These are phyloP conservation scores for Diaporthe citri DNA, from an alignment of 2,329 filamentous ascomycete genomes.

Conservation along the genomic window DNA sequence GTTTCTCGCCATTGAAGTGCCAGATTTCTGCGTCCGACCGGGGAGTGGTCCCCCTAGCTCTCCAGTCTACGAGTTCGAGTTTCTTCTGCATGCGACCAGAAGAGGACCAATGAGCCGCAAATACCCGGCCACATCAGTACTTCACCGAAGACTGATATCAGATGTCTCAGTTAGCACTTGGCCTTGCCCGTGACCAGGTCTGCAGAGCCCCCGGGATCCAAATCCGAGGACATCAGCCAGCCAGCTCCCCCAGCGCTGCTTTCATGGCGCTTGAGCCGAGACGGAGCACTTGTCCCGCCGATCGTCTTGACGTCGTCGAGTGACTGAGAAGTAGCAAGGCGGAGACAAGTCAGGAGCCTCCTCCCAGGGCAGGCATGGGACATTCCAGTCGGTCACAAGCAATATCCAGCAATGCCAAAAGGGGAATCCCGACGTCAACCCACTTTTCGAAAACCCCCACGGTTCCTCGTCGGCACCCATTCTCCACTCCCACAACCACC, in stretches of 20 bases:
- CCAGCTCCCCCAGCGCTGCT: not conserved
- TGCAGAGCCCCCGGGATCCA: not conserved
- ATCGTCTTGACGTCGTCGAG: not conserved
- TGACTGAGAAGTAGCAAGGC: not conserved
- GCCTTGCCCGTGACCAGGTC: not conserved
- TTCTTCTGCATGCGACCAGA: not conserved
- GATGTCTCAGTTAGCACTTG: not conserved
- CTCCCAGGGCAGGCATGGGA: not conserved
- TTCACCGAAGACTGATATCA: not conserved
- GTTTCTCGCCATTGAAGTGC: not conserved
- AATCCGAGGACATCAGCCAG: too few species aligned
- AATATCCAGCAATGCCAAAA: not conserved
- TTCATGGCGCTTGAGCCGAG: not conserved
- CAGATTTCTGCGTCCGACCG: not conserved
- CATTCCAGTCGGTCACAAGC: conserved; percentile 5
- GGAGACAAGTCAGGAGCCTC: not conserved
- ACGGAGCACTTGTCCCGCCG: not conserved
- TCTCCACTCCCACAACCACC: not conserved
- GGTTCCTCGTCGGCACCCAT: not conserved
- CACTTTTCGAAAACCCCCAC: conserved; percentile 18
- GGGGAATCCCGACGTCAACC: not conserved
- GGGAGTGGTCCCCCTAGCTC: not conserved
- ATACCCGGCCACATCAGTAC: not conserved
- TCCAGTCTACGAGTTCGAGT: not conserved
- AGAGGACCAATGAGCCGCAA: not conserved